Evolutionary conservation across 345 rosid species (phyloP).

Genomic region (Pistacia atlantica): DNA sequence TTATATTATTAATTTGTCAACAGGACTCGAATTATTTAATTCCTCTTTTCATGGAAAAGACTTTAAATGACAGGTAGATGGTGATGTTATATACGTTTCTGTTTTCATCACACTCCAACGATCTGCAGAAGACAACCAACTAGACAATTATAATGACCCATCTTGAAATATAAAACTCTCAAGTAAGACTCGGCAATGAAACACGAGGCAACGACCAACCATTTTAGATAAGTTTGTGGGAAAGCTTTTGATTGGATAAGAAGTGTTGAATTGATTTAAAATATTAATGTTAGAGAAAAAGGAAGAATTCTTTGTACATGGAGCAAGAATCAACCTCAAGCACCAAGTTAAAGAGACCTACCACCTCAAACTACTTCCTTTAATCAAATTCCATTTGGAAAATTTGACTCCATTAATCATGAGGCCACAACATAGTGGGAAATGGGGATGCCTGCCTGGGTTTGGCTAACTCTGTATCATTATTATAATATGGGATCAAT

Average conservation of each 20-base stretch:
- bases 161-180: too few species aligned
- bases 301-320: neutral
- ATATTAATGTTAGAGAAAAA: neutral
- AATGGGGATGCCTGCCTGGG: too few species aligned
- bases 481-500: too few species aligned
- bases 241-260: slow-evolving; percentile 19
- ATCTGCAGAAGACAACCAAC: slow-evolving; percentile 10
- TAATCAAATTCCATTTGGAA: neutral
- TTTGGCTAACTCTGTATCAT: too few species aligned
- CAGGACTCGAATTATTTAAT: neutral
- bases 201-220: slow-evolving; percentile 36
- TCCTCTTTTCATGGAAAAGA: neutral
- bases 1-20: slow-evolving; percentile 6
- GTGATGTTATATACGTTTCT: neutral
- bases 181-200: slow-evolving; percentile 22
- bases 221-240: slow-evolving; percentile 15
- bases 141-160: neutral
- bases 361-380: too few species aligned
- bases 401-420: neutral
- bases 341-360: too few species aligned
- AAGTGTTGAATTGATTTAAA: slow-evolving; percentile 1
- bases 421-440: too few species aligned
- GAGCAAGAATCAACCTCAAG: neutral
- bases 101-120: neutral
- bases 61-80: neutral